Evolutionary conservation across 2,329 filamentous ascomycete species (phyloP).

Genomic region (Trichoderma semiorbis): DNA sequence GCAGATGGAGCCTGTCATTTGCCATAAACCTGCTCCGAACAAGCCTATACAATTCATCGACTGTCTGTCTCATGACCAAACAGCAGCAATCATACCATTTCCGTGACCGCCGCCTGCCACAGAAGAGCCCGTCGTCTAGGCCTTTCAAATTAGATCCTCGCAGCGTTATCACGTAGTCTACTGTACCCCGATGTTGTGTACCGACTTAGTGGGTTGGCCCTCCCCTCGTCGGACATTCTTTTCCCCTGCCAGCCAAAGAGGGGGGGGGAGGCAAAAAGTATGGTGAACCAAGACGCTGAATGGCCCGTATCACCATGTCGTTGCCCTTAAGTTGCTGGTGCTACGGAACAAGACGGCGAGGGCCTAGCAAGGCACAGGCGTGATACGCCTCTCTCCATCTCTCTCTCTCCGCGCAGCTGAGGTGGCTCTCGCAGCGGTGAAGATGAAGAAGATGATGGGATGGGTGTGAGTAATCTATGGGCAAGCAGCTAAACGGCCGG

Average conservation of each 20-base stretch:
- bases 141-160: neutral
- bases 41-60: neutral
- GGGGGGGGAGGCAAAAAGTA: neutral
- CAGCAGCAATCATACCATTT: constrained; percentile 9
- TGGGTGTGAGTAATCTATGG: neutral
- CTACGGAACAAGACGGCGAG: neutral
- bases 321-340: neutral
- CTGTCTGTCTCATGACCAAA: constrained; percentile 6
- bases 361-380: neutral
- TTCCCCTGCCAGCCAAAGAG: constrained; percentile 1
- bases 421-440: constrained; percentile 4
- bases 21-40: neutral
- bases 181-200: neutral
- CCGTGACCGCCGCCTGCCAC: neutral
- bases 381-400: neutral
- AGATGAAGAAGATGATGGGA: neutral
- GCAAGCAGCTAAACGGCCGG: constrained; percentile 1
- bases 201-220: neutral
- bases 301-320: neutral
- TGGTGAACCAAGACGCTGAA: neutral
- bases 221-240: neutral
- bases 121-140: neutral
- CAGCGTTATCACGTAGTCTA: neutral
- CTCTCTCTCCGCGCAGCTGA: neutral
- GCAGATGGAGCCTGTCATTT: neutral